Base-by-base conservation (phyloP, 208 protist species). In the Crithidia bombi region DNA sequence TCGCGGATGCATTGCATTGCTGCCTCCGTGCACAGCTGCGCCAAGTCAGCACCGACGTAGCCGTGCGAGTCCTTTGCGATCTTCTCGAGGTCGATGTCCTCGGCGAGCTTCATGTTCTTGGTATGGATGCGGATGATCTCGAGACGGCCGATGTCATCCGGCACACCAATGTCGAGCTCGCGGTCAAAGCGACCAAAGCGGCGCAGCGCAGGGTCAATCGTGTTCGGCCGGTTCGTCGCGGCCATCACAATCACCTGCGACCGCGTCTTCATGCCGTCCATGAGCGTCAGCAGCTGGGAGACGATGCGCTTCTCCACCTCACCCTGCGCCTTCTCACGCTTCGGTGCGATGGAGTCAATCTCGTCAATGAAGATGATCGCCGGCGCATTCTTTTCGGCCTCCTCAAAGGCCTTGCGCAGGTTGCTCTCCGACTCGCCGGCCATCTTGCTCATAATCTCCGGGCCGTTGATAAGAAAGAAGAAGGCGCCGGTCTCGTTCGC, bases 311-410 rank as follows among this genome's bases (percentile, higher is more conserved):
- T 98, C 90, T 99, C 99, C 54, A 99, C 99, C 88, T 99, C 99
- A 65, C 99, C 99, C 81, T 99, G 88, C 25, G 98, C 93, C 74
- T 99, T 99, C 55, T 99, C 99, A 75, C 99, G 93, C 91, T 99
- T 99, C 50, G 99, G 99, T 9, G 99, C 99, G 70, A 99, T 99
- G 12, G 98, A 97, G 90, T 99, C 99, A 66, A 99, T 99, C 89
- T 99, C 99, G 84, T 99, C 99, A 82, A 99, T 99, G 90, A 99
- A 99, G 76, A 99, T 99, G 85, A 99, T 99, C 35, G 99, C 82
- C 36, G 99, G 99, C 1, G 98, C 86, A 89, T 99, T 99, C 92
- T 99, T 99, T 78, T 99, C 98, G 1, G 98, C 98, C 82, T 99
- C 98, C 80, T 99, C 98, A 83, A 99, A 99, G 32, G 99, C 98